Conservation (phyloP, 2,329 filamentous ascomycete genomes). For the Rhytidhysteron rufulum region DNA sequence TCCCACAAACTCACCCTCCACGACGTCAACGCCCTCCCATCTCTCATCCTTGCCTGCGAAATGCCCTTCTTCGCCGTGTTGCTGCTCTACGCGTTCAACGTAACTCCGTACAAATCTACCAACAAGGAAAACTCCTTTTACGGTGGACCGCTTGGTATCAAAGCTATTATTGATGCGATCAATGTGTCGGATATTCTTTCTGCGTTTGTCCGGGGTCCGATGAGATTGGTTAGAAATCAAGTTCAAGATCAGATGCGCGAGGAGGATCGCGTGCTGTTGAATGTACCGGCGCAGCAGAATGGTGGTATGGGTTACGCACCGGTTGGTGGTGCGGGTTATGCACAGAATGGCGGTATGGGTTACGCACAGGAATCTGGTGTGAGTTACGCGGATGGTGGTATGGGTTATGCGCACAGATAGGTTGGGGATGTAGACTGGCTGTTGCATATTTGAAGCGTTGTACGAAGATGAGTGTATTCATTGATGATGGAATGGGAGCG, state of each 20-base stretch:
- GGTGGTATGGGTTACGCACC: too few relatives aligned
- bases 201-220: slow-evolving; percentile 25
- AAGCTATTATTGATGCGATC: slow-evolving; percentile 22
- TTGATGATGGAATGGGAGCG: too few relatives aligned
- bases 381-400: too few relatives aligned
- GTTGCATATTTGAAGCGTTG: too few relatives aligned
- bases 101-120: slow-evolving; percentile 12
- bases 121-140: background rate
- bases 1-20: slow-evolving; percentile 26
- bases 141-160: slow-evolving; percentile 9
- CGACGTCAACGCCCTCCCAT: slow-evolving; percentile 23
- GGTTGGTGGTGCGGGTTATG: too few relatives aligned
- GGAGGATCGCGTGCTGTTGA: too few relatives aligned
- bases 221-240: slow-evolving; percentile 27
- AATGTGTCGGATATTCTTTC: slow-evolving; percentile 24
- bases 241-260: slow-evolving; percentile 22
- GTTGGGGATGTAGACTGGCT: too few relatives aligned
- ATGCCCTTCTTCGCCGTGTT: slow-evolving; percentile 29
- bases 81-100: slow-evolving; percentile 21
- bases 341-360: too few relatives aligned
- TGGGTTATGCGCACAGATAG: too few relatives aligned
- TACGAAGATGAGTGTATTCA: too few relatives aligned
- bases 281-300: too few relatives aligned
- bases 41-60: slow-evolving; percentile 26
- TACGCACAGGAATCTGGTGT: too few relatives aligned